Evolutionary conservation across 805 yeast species (phyloP), one percentile per base, ranked within the genome.

Genomic region (Nadsonia fulvescens): DNA sequence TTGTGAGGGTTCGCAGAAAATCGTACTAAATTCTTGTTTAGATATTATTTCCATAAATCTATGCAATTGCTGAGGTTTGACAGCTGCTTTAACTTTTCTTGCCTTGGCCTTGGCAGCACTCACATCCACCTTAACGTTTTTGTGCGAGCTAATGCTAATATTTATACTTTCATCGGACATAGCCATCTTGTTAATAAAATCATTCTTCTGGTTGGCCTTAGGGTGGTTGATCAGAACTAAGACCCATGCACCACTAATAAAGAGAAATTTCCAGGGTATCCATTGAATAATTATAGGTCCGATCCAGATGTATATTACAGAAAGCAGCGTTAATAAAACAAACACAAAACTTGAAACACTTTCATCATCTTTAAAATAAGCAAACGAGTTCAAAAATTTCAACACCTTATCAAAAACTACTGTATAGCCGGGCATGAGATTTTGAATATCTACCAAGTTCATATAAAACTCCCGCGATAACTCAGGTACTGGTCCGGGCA

Each of bases 361-460:
- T 39, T 42, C 46, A 15, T 72, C 78, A 43, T 74, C 69, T 30
- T 59, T 56, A 46, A 71, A 79, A 40, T 61, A 71, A 1, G 74
- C 65, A 44, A 70, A 69, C 30, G 63, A 67, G 12, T 54, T 49
- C 16, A 75, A 53, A 22, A 64, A 30, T 37, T 55, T 48, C 12
- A 58, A 53, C 4, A 66, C 26, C 12, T 58, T 56, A 47, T 81
- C 86, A 59, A 70, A 79, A 0, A 56, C 49, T 8, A 53, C 45
- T 6, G 74, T 70, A 44, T 72, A 78, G 8, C 70, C 40, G 15
- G 70, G 42, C 78, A 76, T 71, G 40, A 70, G 73, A 43, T 81
- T 81, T 42, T 81, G 93, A 32, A 79, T 54, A 51, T 81, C 93
- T 1, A 91, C 77, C 39, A 77, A 54, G 43, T 81, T 81, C 30